Conservation (phyloP, 192 early-diverging fungal genomes). For the Gonapodya prolifera region DNA sequence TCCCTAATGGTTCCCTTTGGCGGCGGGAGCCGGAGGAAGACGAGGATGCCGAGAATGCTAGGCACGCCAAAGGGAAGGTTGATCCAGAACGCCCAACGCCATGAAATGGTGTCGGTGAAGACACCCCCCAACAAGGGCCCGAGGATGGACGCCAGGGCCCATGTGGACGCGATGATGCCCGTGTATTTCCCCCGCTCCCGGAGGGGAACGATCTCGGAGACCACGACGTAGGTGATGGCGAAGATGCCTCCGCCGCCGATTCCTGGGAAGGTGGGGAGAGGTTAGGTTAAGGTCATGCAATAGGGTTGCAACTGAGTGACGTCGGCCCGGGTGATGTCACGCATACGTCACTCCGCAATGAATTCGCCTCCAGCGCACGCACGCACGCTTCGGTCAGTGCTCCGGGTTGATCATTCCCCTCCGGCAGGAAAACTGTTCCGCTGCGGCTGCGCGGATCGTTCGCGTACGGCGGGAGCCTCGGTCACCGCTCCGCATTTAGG, state of each 20-base stretch:
- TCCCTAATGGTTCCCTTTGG: not conserved
- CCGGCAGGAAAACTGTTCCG: too few relatives aligned
- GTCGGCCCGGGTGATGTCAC: too few relatives aligned
- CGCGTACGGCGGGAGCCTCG: too few relatives aligned
- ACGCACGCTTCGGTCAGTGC: too few relatives aligned
- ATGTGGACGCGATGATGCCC: not conserved
- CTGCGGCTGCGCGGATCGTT: too few relatives aligned
- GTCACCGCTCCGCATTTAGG: too few relatives aligned
- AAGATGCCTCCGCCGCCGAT: not conserved
- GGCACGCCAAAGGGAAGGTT: not conserved
- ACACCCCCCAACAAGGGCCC: not conserved
- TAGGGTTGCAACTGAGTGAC: too few relatives aligned
- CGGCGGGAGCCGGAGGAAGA: not conserved
- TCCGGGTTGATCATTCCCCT: too few relatives aligned
- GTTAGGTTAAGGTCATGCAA: not conserved
- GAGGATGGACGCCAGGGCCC: not conserved
- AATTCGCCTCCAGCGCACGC: too few relatives aligned
- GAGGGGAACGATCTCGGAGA: constrained; percentile 2
- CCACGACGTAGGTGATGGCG: not conserved
- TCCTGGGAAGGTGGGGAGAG: not conserved
- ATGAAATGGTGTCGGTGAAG: not conserved
- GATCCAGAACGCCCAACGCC: constrained; percentile 5
- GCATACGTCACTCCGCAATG: too few relatives aligned
- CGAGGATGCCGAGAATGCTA: not conserved
- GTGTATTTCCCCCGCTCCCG: constrained; percentile 2